Conservation (phyloP, 768 basidiomycete species). For the Calocera cornea region DNA sequence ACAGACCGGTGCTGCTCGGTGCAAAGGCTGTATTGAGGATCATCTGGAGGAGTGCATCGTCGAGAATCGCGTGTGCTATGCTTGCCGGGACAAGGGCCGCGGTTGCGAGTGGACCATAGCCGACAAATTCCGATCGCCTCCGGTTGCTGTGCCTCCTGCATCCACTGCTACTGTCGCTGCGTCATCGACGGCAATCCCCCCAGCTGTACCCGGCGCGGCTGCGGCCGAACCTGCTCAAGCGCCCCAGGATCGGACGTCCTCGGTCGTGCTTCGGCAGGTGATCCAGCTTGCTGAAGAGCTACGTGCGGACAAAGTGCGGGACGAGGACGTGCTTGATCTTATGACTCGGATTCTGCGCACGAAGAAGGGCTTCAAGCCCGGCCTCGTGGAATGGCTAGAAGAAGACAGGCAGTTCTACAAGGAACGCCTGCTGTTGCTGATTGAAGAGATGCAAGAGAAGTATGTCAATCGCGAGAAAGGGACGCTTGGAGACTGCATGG, state of each 20-base stretch:
- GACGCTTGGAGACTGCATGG: neutral
- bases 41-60: neutral
- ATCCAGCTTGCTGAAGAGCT: neutral
- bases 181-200: neutral
- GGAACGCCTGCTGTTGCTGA: neutral
- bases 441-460: conserved; percentile 1
- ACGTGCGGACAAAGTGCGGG: neutral
- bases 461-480: neutral
- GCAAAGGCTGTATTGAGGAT: neutral
- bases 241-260: neutral
- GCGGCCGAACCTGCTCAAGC: neutral
- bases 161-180: neutral
- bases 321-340: neutral
- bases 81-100: neutral
- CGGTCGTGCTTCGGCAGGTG: neutral
- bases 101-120: neutral
- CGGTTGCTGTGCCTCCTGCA: neutral
- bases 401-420: neutral
- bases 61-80: neutral
- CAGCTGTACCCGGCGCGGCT: neutral
- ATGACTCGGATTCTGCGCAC: neutral
- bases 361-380: neutral
- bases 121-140: neutral
- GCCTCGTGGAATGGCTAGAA: neutral
- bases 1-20: neutral